Evolutionary conservation across 164 flowering plant species (phyloP).

Genomic region (Nelumbo lutea): DNA sequence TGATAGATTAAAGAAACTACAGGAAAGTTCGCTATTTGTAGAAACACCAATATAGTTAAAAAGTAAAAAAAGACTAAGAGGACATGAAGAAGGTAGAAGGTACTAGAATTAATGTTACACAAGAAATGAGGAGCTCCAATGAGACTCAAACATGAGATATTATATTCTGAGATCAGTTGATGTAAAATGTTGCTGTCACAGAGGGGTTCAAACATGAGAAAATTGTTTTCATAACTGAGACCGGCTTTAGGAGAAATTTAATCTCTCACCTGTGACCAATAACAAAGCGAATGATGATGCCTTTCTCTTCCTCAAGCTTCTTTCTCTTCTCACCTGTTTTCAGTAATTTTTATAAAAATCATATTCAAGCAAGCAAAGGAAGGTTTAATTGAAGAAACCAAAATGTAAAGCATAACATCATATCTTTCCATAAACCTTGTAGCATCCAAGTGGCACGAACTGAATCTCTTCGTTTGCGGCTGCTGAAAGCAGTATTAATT

Average conservation of each 20-base stretch:
- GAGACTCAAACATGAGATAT: background rate
- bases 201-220: background rate
- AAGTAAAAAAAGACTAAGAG: too few species aligned
- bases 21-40: too few species aligned
- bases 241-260: slow-evolving; percentile 3
- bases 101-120: too few species aligned
- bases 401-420: background rate
- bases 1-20: too few species aligned
- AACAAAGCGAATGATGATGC: slow-evolving; percentile 84
- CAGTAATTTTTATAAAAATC: slow-evolving; percentile 1
- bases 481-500: slow-evolving; percentile 94
- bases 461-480: slow-evolving; percentile 94
- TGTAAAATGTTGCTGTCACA: background rate
- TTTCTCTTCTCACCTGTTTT: slow-evolving; percentile 69
- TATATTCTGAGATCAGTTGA: background rate
- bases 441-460: slow-evolving; percentile 99
- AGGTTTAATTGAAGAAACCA: background rate
- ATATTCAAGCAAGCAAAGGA: slow-evolving; percentile 7
- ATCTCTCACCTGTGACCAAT: slow-evolving; percentile 86
- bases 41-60: too few species aligned
- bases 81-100: too few species aligned
- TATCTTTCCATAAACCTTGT: slow-evolving; percentile 46
- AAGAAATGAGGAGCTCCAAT: background rate
- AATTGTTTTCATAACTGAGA: background rate
- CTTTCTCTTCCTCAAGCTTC: slow-evolving; percentile 95